These are phyloP conservation scores for Aspergillus spinulosporus DNA, from an alignment of 2,329 filamentous ascomycete species.

Conservation along the genomic window DNA sequence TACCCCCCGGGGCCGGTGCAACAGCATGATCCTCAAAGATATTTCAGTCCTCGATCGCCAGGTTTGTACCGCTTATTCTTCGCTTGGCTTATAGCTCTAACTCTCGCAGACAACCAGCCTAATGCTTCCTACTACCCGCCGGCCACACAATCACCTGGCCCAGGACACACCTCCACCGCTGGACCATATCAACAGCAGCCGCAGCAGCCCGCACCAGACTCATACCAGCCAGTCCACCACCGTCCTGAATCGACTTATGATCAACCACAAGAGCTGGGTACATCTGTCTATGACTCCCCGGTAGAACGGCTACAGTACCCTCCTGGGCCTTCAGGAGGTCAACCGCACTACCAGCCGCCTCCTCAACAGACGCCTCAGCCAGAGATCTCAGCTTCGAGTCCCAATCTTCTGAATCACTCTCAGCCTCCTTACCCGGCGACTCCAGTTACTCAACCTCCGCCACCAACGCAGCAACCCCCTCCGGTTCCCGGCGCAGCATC, in stretches of 20 bases:
- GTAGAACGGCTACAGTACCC: conserved; percentile 50
- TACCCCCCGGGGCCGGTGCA: conserved; percentile 38
- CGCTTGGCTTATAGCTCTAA: conserved; percentile 22
- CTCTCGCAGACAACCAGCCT: conserved; percentile 35
- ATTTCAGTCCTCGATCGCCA: conserved; percentile 60
- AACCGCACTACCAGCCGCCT: conserved; percentile 35
- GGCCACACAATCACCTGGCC: conserved; percentile 44
- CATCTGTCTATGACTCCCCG: conserved; percentile 74
- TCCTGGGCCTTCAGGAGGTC: conserved; percentile 26
- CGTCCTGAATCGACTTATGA: conserved; percentile 69
- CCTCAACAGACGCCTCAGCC: conserved; percentile 35
- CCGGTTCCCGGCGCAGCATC: conserved; percentile 34
- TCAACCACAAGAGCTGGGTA: conserved; percentile 74
- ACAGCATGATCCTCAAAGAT: conserved; percentile 65
- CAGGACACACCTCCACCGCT: conserved; percentile 38
- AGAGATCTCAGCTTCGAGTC: conserved; percentile 41
- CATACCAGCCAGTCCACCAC: conserved; percentile 49
- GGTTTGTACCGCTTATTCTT: conserved; percentile 28
- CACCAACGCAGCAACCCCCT: conserved; percentile 38
- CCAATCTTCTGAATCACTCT: conserved; percentile 25
- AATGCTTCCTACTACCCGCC: conserved; percentile 61
- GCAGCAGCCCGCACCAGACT: conserved; percentile 53
- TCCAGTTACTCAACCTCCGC: conserved; percentile 30
- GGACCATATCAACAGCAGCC: conserved; percentile 33
- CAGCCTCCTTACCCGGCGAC: conserved; percentile 37